phyloP scores from a whole-genome alignment of 306 rosid genomes.

The apple (Malus domestica) region ASM211411v1 NC_041800.1:1706501-1707000 shows the following conservation, averaged over 20 bases:
- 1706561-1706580: background rate
- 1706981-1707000: background rate
- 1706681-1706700: background rate
- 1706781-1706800: background rate
- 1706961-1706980: background rate
- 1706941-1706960: background rate
- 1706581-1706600: background rate
- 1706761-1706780: background rate
- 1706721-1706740: background rate
- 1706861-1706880: background rate
- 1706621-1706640: background rate
- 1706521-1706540: background rate
- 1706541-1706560: too few species aligned
- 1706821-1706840: background rate
- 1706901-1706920: background rate
- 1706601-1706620: background rate
- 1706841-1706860: background rate
- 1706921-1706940: background rate
- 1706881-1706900: background rate
- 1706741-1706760: background rate
- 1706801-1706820: background rate
- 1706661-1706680: background rate
- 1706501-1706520: background rate
- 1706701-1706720: background rate
- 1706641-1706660: background rate